Evolutionary conservation across 1,139 yeast species (phyloP).

Genomic region (Diutina sp.): DNA sequence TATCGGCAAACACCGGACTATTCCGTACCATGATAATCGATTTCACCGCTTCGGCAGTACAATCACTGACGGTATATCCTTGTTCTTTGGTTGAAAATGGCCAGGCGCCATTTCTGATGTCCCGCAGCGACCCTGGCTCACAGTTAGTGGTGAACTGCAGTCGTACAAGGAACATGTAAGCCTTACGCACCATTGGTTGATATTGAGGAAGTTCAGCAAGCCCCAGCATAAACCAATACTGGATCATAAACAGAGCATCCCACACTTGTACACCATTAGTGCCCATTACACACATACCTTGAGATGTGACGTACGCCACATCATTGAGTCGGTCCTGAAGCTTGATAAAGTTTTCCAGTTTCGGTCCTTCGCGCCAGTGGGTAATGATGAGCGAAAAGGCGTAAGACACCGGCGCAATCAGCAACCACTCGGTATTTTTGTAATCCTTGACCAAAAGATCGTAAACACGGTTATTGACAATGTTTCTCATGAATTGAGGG

Average conservation of each 20-base stretch:
- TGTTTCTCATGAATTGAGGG: slow-evolving; percentile 58
- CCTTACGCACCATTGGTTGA: slow-evolving; percentile 45
- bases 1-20: slow-evolving; percentile 35
- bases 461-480: slow-evolving; percentile 40
- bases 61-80: slow-evolving; percentile 94
- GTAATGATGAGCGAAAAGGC: slow-evolving; percentile 74
- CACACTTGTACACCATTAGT: slow-evolving; percentile 97
- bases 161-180: slow-evolving; percentile 60
- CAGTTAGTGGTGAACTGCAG: slow-evolving; percentile 82
- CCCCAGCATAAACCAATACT: slow-evolving; percentile 72
- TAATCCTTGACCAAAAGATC: slow-evolving; percentile 64
- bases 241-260: slow-evolving; percentile 90
- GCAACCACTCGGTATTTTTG: slow-evolving; percentile 64
- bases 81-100: slow-evolving; percentile 93
- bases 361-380: slow-evolving; percentile 52
- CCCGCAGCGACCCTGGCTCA: slow-evolving; percentile 69
- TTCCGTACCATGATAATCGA: slow-evolving; percentile 88
- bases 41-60: slow-evolving; percentile 92
- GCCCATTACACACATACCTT: slow-evolving; percentile 91
- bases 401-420: slow-evolving; percentile 90
- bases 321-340: slow-evolving; percentile 59
- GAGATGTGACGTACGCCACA: slow-evolving; percentile 71
- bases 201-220: slow-evolving; percentile 60
- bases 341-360: slow-evolving; percentile 47
- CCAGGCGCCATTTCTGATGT: slow-evolving; percentile 86